Base-by-base conservation (phyloP, 495 filamentous ascomycete species). In the Cairneyella variabilis region DNA sequence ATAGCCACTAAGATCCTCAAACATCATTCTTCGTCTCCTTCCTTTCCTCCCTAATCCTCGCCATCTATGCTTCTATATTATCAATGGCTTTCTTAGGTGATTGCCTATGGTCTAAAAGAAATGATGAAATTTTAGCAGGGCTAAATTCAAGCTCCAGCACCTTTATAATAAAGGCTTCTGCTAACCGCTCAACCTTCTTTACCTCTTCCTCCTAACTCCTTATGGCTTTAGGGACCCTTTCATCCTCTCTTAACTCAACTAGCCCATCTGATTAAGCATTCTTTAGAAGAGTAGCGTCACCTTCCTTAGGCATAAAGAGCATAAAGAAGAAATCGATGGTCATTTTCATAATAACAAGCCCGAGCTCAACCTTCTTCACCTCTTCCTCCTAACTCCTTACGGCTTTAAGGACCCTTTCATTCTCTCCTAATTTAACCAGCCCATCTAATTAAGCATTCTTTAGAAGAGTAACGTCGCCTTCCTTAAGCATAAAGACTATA, bases 61-160 rank as follows among this genome's bases (percentile, higher is more conserved):
- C 17, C 14, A 16, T 17, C 14, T 9, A 43, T 8, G 39, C 17
- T 26, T 46, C 28, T 26, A 45, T 18, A 38, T 47, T 54, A 27
- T 54, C 17, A 54, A 46, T 37, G 2, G 11, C 41, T 46, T 54
- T 16, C 23, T 40, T 27, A 2, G 86, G 82, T 55, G 74, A 66
- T 40, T 72, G 69, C 72, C 84, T 88, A 58, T 90, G 71, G 59
- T 78, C 80, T 30, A 90, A 69, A 40, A 90, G 72, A 61, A 82
- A 86, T 4, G 85, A 86, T 64, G 90, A 86, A 34, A 91, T 79
- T 69, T 89, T 84, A 23, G 87, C 86, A 1, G 86, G 85, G 11
- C 76, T 81, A 56, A 36, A 90, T 79, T 69, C 89, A 84, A 27
- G 86, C 86, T 74, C 74, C 0, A 87, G 88, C n/a, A 95, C 66